These are phyloP conservation scores for Apiospora rasikravindrae DNA, from an alignment of 2,329 filamentous ascomycete genomes.

Conservation along the genomic window DNA sequence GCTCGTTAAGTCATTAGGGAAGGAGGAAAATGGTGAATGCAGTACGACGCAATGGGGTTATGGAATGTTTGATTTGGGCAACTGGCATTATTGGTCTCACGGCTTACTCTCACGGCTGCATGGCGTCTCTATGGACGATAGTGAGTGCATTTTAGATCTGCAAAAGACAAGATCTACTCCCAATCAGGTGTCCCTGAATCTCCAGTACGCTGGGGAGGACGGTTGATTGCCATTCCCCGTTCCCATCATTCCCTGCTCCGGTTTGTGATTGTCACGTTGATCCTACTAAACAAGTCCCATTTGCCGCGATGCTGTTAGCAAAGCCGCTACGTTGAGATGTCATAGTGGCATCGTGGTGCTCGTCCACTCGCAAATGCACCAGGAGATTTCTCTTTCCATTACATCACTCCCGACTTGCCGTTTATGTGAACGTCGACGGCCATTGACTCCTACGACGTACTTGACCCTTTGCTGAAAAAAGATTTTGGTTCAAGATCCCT, in stretches of 20 bases:
- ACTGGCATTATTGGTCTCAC: constrained; percentile 49
- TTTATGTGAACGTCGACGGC: not conserved
- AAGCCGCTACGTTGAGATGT: not conserved
- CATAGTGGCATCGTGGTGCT: not conserved
- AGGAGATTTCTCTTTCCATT: not conserved
- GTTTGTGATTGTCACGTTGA: not conserved
- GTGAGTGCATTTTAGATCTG: constrained; percentile 65
- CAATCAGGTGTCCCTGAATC: constrained; percentile 91
- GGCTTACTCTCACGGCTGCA: constrained; percentile 40
- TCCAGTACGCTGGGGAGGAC: constrained; percentile 67
- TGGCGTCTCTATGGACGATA: constrained; percentile 62
- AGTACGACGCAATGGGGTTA: constrained; percentile 21
- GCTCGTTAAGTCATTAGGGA: constrained; percentile 30
- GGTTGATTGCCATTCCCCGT: constrained; percentile 82
- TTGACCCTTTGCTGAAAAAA: not conserved
- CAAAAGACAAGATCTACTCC: constrained; percentile 62
- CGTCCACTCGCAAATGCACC: not conserved
- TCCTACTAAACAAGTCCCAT: not conserved
- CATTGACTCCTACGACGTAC: not conserved
- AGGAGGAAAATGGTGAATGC: constrained; percentile 11
- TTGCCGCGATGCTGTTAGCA: not conserved
- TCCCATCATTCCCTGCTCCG: constrained; percentile 47
- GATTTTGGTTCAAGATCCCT: not conserved
- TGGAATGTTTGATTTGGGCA: constrained; percentile 43
- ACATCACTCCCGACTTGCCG: not conserved